Percentiles rank a stretch among this genome's conserved stretches.
These are phyloP conservation scores for Monotropa hypopitys DNA, from an alignment of 179 eudicot species.

Conservation along the genomic window DNA sequence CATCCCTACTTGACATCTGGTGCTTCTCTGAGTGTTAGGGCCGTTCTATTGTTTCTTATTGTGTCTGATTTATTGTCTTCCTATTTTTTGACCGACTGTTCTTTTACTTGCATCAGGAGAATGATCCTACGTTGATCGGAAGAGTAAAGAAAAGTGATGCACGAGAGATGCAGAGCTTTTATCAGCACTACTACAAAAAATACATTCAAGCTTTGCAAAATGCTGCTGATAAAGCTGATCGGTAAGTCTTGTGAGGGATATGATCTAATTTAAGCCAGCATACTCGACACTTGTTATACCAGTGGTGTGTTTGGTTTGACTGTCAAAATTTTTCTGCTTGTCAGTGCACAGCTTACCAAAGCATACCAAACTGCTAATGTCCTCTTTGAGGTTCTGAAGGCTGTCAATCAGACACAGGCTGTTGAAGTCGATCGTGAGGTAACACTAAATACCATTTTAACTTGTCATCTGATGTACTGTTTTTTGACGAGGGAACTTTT, in stretches of 20 bases:
- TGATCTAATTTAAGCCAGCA: not conserved
- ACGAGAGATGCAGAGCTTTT: slow-evolving; percentile 98
- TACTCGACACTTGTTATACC: not conserved
- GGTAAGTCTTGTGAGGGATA: slow-evolving; percentile 36
- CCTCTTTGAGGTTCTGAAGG: slow-evolving; percentile 94
- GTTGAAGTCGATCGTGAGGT: slow-evolving; percentile 98
- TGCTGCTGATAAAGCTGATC: slow-evolving; percentile 97
- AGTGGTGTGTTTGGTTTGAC: not conserved
- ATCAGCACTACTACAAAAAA: slow-evolving; percentile 92
- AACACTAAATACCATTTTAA: slow-evolving; percentile 5
- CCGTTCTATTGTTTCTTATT: not conserved
- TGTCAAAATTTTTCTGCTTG: slow-evolving; percentile 10
- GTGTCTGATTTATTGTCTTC: not conserved
- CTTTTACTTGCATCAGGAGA: slow-evolving; percentile 41
- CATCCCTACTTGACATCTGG: not conserved
- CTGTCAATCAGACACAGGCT: slow-evolving; percentile 82
- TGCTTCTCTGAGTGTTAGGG: not conserved
- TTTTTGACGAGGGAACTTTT: not conserved
- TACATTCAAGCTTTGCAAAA: slow-evolving; percentile 94
- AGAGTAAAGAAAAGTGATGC: slow-evolving; percentile 95
- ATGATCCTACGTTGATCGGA: slow-evolving; percentile 89
- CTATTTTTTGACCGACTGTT: not conserved
- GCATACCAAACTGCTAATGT: slow-evolving; percentile 99
- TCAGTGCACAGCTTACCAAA: slow-evolving; percentile 95
- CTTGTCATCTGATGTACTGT: not conserved